Conservation (phyloP, 805 yeast species). For the Cyberlindnera japonica region DNA sequence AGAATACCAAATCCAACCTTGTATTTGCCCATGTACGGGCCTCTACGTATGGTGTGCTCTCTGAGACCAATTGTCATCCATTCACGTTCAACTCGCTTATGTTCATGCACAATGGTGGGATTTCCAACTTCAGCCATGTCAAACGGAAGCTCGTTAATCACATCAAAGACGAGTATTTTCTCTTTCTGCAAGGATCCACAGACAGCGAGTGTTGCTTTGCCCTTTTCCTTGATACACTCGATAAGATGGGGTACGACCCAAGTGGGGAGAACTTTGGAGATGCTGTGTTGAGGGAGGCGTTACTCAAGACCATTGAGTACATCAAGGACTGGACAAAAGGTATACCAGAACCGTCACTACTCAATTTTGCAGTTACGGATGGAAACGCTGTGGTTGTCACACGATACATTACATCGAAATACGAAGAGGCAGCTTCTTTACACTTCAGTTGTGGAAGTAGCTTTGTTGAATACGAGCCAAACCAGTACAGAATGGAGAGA, state of each 20-base stretch:
- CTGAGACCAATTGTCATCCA: constrained; percentile 97
- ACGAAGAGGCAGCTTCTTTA: constrained; percentile 94
- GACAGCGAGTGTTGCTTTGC: constrained; percentile 97
- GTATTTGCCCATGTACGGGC: constrained; percentile 97
- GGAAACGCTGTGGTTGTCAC: constrained; percentile 84
- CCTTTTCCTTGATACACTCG: constrained; percentile 71
- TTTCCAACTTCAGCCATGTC: constrained; percentile 66
- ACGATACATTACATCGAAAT: constrained; percentile 81
- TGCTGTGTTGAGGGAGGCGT: constrained; percentile 58
- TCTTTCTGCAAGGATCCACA: constrained; percentile 85
- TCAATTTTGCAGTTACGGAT: constrained; percentile 94
- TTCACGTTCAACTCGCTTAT: constrained; percentile 81
- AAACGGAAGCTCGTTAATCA: constrained; percentile 71
- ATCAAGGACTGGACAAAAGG: constrained; percentile 79
- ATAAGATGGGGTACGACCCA: constrained; percentile 75
- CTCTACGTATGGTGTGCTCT: constrained; percentile 87
- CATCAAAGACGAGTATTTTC: constrained; percentile 74
- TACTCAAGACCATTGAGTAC: constrained; percentile 66
- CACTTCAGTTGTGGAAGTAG: constrained; percentile 93
- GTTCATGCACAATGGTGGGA: constrained; percentile 98
- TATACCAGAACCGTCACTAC: constrained; percentile 73
- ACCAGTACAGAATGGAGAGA: constrained; percentile 92
- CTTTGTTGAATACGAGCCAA: constrained; percentile 86
- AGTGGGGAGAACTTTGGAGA: constrained; percentile 47
- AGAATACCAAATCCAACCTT: constrained; percentile 76